Percentiles rank a stretch among this genome's conserved stretches.
Conservation (phyloP, 2,329 filamentous ascomycete genomes). For the Raffaelea deltoideospora region DNA sequence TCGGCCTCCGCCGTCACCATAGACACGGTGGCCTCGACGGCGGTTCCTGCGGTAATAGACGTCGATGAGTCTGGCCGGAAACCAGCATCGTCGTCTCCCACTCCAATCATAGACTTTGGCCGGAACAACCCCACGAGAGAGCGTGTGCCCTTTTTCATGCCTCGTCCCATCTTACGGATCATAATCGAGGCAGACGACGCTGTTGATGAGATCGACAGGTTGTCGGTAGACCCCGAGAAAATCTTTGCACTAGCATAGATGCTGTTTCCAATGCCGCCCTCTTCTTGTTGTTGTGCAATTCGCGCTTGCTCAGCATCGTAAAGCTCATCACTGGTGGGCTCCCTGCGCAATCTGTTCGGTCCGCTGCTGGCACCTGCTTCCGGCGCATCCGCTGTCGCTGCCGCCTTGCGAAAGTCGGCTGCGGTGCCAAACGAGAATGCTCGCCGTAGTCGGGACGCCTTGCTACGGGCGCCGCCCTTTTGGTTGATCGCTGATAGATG, state of each 20-base stretch:
- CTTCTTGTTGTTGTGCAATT: slow-evolving; percentile 87
- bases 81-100: slow-evolving; percentile 51
- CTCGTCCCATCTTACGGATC: slow-evolving; percentile 97
- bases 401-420: slow-evolving; percentile 63
- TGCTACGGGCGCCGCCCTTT: slow-evolving; percentile 67
- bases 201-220: slow-evolving; percentile 79
- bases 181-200: slow-evolving; percentile 83
- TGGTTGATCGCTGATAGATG: slow-evolving; percentile 79
- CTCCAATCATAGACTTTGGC: slow-evolving; percentile 79
- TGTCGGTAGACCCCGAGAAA: slow-evolving; percentile 86
- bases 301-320: slow-evolving; percentile 80
- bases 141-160: slow-evolving; percentile 87
- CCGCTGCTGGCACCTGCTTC: neutral
- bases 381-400: slow-evolving; percentile 46
- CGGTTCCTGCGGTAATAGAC: neutral
- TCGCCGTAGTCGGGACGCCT: slow-evolving; percentile 70
- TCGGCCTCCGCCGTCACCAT: slow-evolving; percentile 96
- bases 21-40: slow-evolving; percentile 60
- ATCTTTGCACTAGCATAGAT: slow-evolving; percentile 83
- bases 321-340: slow-evolving; percentile 45
- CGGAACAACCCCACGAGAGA: slow-evolving; percentile 90
- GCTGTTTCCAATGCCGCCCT: slow-evolving; percentile 74
- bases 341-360: slow-evolving; percentile 47
- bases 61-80: slow-evolving; percentile 34
- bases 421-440: slow-evolving; percentile 96